A percentile compares a stretch with the other conserved stretches of the same genome.
Conservation (phyloP, 345 rosid genomes). For the Abelmoschus esculentus region DNA sequence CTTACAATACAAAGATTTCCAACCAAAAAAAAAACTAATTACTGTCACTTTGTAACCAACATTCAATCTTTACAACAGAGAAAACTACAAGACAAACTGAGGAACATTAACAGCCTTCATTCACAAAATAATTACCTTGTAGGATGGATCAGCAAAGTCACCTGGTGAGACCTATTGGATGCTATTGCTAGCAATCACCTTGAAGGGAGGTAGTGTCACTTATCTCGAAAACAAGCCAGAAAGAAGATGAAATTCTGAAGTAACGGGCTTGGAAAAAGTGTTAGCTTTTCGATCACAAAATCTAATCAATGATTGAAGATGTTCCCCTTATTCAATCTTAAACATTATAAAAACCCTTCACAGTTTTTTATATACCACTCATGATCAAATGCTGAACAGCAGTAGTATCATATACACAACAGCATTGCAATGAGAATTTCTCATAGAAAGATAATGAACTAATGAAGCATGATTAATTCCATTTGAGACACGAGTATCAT, state of each 20-base stretch:
- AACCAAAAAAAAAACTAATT: neutral
- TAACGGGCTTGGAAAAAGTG: neutral
- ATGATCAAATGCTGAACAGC: slow-evolving; percentile 17
- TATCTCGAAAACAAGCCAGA: slow-evolving; percentile 11
- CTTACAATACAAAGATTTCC: slow-evolving; percentile 6
- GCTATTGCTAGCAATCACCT: slow-evolving; percentile 35
- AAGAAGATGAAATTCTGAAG: neutral
- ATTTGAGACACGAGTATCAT: neutral
- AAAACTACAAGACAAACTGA: slow-evolving; percentile 6
- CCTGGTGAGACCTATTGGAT: slow-evolving; percentile 32
- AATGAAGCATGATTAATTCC: neutral
- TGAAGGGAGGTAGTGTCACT: slow-evolving; percentile 17
- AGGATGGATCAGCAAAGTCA: slow-evolving; percentile 17
- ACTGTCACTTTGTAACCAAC: neutral
- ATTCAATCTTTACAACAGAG: neutral
- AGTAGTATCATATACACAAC: slow-evolving; percentile 1
- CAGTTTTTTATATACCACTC: neutral
- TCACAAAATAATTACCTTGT: slow-evolving; percentile 17
- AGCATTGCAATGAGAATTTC: neutral
- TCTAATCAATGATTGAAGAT: neutral
- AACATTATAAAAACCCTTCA: neutral
- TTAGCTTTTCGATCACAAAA: neutral
- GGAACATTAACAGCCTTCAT: slow-evolving; percentile 12
- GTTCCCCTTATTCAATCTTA: neutral
- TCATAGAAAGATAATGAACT: neutral